A percentile compares a stretch with the other conserved stretches of the same genome.
These are phyloP conservation scores for Warburgia ugandensis DNA, from an alignment of 164 flowering plant species.

Conservation along the genomic window DNA sequence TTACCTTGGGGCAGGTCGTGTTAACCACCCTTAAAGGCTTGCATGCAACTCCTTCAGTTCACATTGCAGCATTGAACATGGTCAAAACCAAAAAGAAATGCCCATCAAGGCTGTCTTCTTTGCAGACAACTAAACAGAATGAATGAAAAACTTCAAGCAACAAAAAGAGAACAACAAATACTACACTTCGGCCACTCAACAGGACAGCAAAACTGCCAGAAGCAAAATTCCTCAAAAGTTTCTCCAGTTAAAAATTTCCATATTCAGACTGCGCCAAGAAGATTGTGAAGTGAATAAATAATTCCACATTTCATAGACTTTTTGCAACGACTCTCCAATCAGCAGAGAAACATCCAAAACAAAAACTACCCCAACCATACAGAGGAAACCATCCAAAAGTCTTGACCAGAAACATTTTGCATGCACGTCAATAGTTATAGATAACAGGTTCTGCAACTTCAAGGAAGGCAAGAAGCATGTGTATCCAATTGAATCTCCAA, in stretches of 20 bases:
- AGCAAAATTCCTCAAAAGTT: not conserved
- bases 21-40: slow-evolving; percentile 22
- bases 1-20: slow-evolving; percentile 26
- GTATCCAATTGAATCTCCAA: no score
- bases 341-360: not conserved
- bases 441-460: no score
- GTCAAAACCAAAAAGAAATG: slow-evolving; percentile 5
- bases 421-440: no score
- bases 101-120: slow-evolving; percentile 9
- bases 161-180: slow-evolving; percentile 4
- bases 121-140: slow-evolving; percentile 5
- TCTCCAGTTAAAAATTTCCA: slow-evolving; percentile 2
- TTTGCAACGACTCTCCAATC: slow-evolving; percentile 1
- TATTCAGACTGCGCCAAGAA: not conserved
- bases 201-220: slow-evolving; percentile 6
- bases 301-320: not conserved
- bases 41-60: slow-evolving; percentile 12
- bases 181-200: slow-evolving; percentile 3
- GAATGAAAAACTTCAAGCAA: slow-evolving; percentile 9
- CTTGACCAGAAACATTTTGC: no score
- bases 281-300: slow-evolving; percentile 3
- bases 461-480: no score
- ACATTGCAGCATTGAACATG: slow-evolving; percentile 11
- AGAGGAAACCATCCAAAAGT: slow-evolving; percentile 6
- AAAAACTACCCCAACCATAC: slow-evolving; percentile 7